Evolutionary conservation across 2,329 filamentous ascomycete genomes (phyloP).

Genomic region (Pseudophaeomoniella oleicola): DNA sequence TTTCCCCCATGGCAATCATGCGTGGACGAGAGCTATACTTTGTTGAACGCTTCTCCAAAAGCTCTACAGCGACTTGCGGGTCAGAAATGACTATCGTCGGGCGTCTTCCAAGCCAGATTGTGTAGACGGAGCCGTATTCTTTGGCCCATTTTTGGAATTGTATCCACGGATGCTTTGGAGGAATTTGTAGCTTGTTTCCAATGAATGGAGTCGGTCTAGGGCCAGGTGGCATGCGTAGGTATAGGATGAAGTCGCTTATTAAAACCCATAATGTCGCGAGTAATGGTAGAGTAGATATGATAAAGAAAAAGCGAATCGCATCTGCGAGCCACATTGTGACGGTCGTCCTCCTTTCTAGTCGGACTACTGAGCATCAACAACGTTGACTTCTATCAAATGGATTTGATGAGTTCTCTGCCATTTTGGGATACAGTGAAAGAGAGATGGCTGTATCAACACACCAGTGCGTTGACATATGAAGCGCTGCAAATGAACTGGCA

Average conservation of each 20-base stretch:
- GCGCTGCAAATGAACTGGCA: too few relatives aligned
- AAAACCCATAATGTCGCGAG: not conserved
- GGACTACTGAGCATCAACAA: too few relatives aligned
- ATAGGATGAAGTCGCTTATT: not conserved
- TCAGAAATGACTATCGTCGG: constrained; percentile 21
- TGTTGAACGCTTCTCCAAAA: constrained; percentile 22
- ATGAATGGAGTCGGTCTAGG: constrained; percentile 16
- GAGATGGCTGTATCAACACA: too few relatives aligned
- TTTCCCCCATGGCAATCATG: constrained; percentile 13
- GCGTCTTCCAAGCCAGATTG: constrained; percentile 16
- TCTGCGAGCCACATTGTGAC: not conserved
- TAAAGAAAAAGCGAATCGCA: not conserved
- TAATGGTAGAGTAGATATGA: not conserved
- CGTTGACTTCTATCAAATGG: too few relatives aligned
- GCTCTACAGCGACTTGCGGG: constrained; percentile 18
- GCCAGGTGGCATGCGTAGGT: constrained; percentile 12
- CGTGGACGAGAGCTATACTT: constrained; percentile 24
- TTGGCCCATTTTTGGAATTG: constrained; percentile 20
- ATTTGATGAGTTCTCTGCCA: too few relatives aligned
- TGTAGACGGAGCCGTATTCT: constrained; percentile 20
- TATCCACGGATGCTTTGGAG: constrained; percentile 13
- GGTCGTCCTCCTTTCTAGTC: too few relatives aligned
- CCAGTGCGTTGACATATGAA: too few relatives aligned
- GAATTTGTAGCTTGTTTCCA: constrained; percentile 16
- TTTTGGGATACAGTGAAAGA: too few relatives aligned